Percentiles rank a stretch among this genome's conserved stretches.
phyloP scores from a whole-genome alignment of 2,329 filamentous ascomycete species.

The Fulvia fulva region DNA sequence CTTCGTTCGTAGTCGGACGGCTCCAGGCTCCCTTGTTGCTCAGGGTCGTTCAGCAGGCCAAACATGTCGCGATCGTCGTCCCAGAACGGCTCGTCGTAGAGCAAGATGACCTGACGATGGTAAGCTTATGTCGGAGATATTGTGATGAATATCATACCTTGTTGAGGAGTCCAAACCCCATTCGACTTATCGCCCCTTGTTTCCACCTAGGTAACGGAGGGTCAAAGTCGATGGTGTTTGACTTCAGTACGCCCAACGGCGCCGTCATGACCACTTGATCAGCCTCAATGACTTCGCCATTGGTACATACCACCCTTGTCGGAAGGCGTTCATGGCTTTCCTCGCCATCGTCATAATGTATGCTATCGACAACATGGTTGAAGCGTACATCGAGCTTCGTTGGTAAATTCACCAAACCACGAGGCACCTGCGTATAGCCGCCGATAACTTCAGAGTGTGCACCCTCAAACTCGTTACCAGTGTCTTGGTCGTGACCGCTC shows the following conservation, averaged over 20 bases:
- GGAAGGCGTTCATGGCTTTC: constrained; percentile 38
- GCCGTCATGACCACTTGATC: constrained; percentile 88
- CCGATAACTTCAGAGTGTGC: constrained; percentile 90
- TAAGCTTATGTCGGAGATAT: constrained; percentile 12
- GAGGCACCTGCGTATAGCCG: constrained; percentile 89
- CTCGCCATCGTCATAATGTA: constrained; percentile 54
- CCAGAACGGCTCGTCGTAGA: constrained; percentile 90
- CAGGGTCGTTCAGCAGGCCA: constrained; percentile 75
- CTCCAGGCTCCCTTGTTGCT: constrained; percentile 64
- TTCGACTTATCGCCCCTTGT: constrained; percentile 68
- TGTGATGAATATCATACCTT: constrained; percentile 54
- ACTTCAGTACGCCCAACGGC: constrained; percentile 85
- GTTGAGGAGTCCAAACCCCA: constrained; percentile 92
- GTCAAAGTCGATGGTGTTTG: constrained; percentile 76
- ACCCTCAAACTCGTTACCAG: constrained; percentile 95
- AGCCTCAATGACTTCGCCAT: constrained; percentile 73
- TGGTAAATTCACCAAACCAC: constrained; percentile 75
- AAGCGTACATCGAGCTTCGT: constrained; percentile 72
- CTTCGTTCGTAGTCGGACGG: constrained; percentile 74
- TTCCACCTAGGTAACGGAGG: constrained; percentile 89
- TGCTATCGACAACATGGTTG: constrained; percentile 66
- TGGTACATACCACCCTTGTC: constrained; percentile 67
- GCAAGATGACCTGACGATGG: constrained; percentile 61
- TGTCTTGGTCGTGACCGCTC: constrained; percentile 92
- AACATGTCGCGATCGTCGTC: constrained; percentile 88